Percentiles rank a stretch among this genome's conserved stretches.
Evolutionary conservation across 2,329 filamentous ascomycete species (phyloP).

Genomic region (Coniella lustricola): DNA sequence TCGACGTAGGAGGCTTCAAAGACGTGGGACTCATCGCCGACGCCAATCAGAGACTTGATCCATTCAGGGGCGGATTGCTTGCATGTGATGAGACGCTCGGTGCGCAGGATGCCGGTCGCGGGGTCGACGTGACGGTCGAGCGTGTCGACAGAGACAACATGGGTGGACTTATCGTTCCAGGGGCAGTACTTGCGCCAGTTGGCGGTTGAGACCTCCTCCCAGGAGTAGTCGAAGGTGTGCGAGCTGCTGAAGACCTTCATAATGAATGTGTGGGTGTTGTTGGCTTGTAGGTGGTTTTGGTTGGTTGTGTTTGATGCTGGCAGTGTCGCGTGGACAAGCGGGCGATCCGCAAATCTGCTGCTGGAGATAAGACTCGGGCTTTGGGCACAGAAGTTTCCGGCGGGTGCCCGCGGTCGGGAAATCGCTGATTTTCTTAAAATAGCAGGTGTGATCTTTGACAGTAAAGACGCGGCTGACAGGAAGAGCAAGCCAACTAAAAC

Average conservation of each 20-base stretch:
- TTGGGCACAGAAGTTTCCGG: no score
- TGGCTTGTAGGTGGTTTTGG: background rate
- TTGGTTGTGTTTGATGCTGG: no score
- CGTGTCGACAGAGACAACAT: constrained; percentile 94
- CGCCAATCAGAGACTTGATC: constrained; percentile 72
- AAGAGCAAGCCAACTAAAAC: background rate
- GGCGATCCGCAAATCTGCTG: no score
- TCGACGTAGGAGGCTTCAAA: constrained; percentile 97
- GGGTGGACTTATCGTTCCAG: constrained; percentile 97
- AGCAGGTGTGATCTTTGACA: no score
- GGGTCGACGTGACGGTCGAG: constrained; percentile 60
- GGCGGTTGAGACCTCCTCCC: constrained; percentile 93
- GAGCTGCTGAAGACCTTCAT: constrained; percentile 72
- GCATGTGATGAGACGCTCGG: constrained; percentile 57
- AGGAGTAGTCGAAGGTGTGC: constrained; percentile 93
- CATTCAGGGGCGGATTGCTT: constrained; percentile 64
- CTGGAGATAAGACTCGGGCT: no score
- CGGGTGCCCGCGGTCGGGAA: background rate
- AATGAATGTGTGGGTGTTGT: background rate
- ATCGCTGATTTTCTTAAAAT: background rate
- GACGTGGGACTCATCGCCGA: constrained; percentile 73
- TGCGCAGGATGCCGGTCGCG: constrained; percentile 52
- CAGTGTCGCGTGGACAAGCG: no score
- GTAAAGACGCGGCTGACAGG: background rate
- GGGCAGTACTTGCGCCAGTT: constrained; percentile 99